A percentile compares a stretch with the other conserved stretches of the same genome.
Evolutionary conservation across 176 grass and related monocot genomes (phyloP).

Genomic region (Juncus effusus): DNA sequence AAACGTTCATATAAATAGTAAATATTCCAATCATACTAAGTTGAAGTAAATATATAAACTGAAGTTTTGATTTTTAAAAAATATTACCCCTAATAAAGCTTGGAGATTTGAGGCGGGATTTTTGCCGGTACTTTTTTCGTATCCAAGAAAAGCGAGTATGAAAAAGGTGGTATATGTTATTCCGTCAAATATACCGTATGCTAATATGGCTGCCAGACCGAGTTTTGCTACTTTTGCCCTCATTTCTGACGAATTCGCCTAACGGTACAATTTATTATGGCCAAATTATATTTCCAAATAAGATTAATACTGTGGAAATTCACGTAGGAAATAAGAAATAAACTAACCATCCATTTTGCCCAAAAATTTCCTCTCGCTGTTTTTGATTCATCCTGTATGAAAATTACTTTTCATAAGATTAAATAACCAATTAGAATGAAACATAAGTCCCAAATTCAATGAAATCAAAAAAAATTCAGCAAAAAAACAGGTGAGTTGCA

Average conservation of each 20-base stretch:
- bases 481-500: neutral
- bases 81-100: constrained; percentile 47
- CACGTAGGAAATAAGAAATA: neutral
- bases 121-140: constrained; percentile 63
- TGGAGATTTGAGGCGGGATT: constrained; percentile 58
- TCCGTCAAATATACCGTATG: constrained; percentile 54
- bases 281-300: too few relatives aligned
- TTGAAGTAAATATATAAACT: too few relatives aligned
- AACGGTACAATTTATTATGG: neutral
- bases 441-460: neutral
- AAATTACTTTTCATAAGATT: neutral
- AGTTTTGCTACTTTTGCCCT: constrained; percentile 48
- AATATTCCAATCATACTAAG: too few relatives aligned
- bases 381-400: constrained; percentile 32
- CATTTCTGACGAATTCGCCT: constrained; percentile 42
- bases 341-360: constrained; percentile 49
- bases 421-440: neutral
- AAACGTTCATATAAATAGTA: neutral
- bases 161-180: constrained; percentile 63
- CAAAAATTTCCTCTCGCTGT: constrained; percentile 32
- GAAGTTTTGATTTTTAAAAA: neutral
- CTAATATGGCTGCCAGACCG: constrained; percentile 40
- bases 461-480: neutral
- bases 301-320: too few relatives aligned
- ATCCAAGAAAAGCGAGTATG: constrained; percentile 59